Conservation (phyloP, 2,329 filamentous ascomycete species). For the Apiospora saccharicola region DNA sequence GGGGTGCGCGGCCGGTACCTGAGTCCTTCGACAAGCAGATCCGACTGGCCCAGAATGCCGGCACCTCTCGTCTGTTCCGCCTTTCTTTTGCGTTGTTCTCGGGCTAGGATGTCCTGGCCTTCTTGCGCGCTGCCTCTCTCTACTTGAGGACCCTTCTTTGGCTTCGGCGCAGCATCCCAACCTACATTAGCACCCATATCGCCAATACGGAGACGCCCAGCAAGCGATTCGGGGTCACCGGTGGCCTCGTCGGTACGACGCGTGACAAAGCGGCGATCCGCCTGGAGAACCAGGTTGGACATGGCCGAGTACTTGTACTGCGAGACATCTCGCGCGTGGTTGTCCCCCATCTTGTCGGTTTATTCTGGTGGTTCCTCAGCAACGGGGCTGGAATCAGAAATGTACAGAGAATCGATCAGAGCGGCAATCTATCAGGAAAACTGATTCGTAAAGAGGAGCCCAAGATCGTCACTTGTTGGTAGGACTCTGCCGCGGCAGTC, state of each 20-base stretch:
- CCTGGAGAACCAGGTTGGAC: constrained; percentile 99
- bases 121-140: constrained; percentile 80
- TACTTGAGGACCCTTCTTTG: constrained; percentile 79
- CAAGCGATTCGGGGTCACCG: constrained; percentile 95
- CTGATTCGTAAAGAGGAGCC: not conserved
- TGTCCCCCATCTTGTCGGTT: constrained; percentile 68
- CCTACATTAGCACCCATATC: constrained; percentile 92
- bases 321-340: constrained; percentile 80
- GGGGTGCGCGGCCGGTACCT: constrained; percentile 91
- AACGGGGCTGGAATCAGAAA: constrained; percentile 27
- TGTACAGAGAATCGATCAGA: constrained; percentile 27
- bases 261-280: constrained; percentile 94
- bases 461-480: constrained; percentile 3
- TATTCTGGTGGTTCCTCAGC: not conserved
- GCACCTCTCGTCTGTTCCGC: constrained; percentile 77
- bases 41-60: constrained; percentile 83
- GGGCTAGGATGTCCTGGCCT: constrained; percentile 81
- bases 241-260: constrained; percentile 93
- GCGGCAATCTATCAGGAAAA: not conserved
- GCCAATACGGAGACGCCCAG: constrained; percentile 88
- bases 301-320: constrained; percentile 99
- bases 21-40: constrained; percentile 89
- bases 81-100: constrained; percentile 88
- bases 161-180: constrained; percentile 80
- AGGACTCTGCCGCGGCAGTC: constrained; percentile 16